Evolutionary conservation across 805 yeast species (phyloP), one percentile per base, ranked within the genome.

Genomic region (Spathaspora girioi): DNA sequence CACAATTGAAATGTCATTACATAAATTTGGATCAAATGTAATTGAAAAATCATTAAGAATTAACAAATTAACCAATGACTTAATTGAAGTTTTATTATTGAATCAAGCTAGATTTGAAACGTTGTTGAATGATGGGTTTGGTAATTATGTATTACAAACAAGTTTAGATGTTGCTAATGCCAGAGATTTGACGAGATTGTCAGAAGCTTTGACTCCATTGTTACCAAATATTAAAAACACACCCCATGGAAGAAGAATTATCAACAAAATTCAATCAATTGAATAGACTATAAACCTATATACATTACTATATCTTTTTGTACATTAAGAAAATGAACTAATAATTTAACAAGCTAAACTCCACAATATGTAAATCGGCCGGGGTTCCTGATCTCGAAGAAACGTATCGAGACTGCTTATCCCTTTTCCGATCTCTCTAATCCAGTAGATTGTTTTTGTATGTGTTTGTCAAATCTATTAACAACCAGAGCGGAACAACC

Each of bases 241-340:
- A 15, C 97, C 97, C 2, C 97, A 93, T 67, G 98, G 97, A n/a
- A 80, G 97, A 65, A 82, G 97, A 63, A 91, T 93, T 54, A 80
- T 88, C 72, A 82, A 89, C 27, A 90, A 89, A 56, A 68, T 73
- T 50, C 77, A 74, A 56, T 54, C 43, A 31, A 46, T 49, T 26
- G 49, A 14, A 38, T 46, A 41, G 38, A 18, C n/a, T 11, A n/a
- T n/a, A n/a, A n/a, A n/a, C n/a, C 11, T n/a, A 12, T 14, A 3
- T 35, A 31, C 35, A 10, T 14, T 6, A 3, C 11, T 35, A 35
- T 35, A 35, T 35, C 9, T 15, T 12, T 35, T 12, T 35, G 40
- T 35, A n/a, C 14, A 35, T 35, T 35, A 14, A n/a, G n/a, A n/a
- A 35, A 6, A 3, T 35, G 18, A 14, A 3, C 26, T 35, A 35